Percentiles rank a stretch among this genome's conserved stretches.
These are phyloP conservation scores for Metarhizium guizhouense DNA, from an alignment of 2,329 filamentous ascomycete genomes.

Conservation along the genomic window DNA sequence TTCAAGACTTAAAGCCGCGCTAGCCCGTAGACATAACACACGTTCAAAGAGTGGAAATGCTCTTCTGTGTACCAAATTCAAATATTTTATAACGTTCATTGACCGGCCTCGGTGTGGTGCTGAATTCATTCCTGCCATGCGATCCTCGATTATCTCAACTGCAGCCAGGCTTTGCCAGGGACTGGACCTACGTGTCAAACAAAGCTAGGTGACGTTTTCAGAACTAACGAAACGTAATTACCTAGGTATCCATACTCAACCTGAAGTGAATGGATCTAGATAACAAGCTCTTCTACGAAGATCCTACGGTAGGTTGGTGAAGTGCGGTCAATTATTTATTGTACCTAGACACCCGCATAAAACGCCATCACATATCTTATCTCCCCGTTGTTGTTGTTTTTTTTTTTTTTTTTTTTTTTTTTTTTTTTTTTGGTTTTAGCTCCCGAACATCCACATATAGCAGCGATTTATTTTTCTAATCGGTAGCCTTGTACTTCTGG, in stretches of 20 bases:
- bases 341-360: neutral
- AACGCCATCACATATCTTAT: neutral
- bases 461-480: slow-evolving; percentile 22
- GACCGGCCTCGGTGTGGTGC: too few relatives aligned
- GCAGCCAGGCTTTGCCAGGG: too few relatives aligned
- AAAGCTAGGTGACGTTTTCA: neutral
- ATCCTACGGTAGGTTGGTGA: neutral
- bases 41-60: neutral
- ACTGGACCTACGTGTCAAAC: neutral
- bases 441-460: neutral
- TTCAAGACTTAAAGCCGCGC: neutral
- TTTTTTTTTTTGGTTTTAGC: neutral
- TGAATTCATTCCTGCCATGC: too few relatives aligned
- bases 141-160: too few relatives aligned
- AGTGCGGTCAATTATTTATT: neutral
- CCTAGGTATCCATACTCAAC: neutral
- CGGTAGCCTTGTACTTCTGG: slow-evolving; percentile 51
- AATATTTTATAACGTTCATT: too few relatives aligned
- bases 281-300: neutral
- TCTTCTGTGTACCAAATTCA: neutral
- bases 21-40: neutral
- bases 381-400: too few relatives aligned
- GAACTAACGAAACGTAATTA: neutral
- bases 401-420: too few relatives aligned
- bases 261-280: neutral